phyloP scores from a whole-genome alignment of 345 rosid genomes.

The Lumnitzera littorea region DNA sequence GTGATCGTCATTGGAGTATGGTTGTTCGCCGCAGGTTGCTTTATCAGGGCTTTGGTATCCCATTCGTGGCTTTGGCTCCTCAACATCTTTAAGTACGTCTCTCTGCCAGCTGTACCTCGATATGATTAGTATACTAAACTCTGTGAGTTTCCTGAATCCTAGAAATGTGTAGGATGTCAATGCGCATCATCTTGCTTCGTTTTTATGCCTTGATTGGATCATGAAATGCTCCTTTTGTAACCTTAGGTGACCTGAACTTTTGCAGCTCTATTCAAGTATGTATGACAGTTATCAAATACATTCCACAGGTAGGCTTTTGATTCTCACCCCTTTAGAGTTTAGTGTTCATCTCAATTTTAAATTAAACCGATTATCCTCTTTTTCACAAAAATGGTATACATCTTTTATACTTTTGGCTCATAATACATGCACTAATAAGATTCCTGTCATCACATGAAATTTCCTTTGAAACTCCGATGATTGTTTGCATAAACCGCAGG shows the following conservation, averaged over 20 bases:
- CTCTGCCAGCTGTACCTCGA: neutral
- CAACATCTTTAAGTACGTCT: conserved; percentile 65
- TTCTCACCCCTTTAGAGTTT: neutral
- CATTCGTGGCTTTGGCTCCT: conserved; percentile 90
- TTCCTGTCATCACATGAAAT: neutral
- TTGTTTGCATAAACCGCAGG: conserved; percentile 32
- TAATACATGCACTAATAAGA: neutral
- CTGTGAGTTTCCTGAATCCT: no score
- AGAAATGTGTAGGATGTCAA: no score
- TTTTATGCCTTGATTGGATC: no score
- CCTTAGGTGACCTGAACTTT: conserved; percentile 1
- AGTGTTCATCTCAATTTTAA: neutral
- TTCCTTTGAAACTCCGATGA: neutral
- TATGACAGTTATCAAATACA: conserved; percentile 80
- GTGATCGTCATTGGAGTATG: conserved; percentile 48
- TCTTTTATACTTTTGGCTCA: neutral
- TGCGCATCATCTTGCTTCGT: no score
- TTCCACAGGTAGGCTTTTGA: conserved; percentile 61
- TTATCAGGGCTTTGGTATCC: conserved; percentile 62
- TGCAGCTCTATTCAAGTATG: conserved; percentile 82
- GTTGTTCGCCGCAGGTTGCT: conserved; percentile 55
- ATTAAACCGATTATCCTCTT: neutral
- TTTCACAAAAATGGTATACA: neutral
- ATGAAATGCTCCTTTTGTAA: neutral
- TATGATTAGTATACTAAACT: neutral